Evolutionary conservation across 441 rosid genomes (phyloP), one percentile per base, ranked within the genome.

Genomic region (Gossypium gossypioides): DNA sequence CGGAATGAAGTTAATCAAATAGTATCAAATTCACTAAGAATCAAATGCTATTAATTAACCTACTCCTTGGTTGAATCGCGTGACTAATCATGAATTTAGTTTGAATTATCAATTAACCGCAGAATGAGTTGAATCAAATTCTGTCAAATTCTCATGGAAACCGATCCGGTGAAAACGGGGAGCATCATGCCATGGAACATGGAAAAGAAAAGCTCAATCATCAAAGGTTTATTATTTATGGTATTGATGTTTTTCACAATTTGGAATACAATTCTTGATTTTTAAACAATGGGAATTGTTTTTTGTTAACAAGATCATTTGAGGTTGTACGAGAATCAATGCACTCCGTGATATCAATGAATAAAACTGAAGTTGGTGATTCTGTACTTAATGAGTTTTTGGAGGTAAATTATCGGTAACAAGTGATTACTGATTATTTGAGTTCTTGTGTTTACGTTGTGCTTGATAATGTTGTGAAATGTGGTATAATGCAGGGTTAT

Each of bases 311-410:
- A 74, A 92, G 98, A 86, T 70, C 79, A 25, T 89, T 87, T 69
- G 92, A 89, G 77, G 60, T 72, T 68, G 96, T 95, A 16, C 86
- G 88, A 52, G 90, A 85, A 46, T 87, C 92, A 0, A 87, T 91
- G 98, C 89, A 88, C 84, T 82, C 85, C 2, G 97, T 96, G n/a
- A 86, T 91, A 72, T 88, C 92, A 1, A 78, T 84, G 81, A 87
- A 85, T 79, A 95, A 92, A 82, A 83, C 86, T 0, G 90, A 88
- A 80, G 84, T 84, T 58, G 77, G 84, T 7, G 99, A 95, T 80
- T 77, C 68, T 21, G 89, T 87, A 57, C 97, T 95, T 75, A 69
- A 77, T 73, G 88, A 85, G 77, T 95, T 95, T 82, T 84, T 91
- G 6, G 86, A 88, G 97, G 97, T 80, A 48, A 73, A 66, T 6